These are phyloP conservation scores for Licmophora abbreviata DNA, from an alignment of 108 stramenopile species.

Conservation along the genomic window DNA sequence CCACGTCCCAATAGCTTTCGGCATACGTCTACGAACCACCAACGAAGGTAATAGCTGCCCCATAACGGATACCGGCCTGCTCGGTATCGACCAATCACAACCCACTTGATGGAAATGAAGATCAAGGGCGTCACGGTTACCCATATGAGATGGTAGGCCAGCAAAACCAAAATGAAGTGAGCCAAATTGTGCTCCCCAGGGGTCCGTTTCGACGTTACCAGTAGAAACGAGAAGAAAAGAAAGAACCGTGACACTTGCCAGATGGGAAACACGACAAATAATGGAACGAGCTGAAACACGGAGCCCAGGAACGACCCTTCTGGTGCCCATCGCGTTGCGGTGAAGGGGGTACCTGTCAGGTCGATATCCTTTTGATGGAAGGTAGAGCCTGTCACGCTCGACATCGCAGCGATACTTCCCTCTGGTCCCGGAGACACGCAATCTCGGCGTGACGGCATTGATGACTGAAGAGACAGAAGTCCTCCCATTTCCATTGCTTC, in stretches of 20 bases:
- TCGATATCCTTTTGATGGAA: conserved; percentile 6
- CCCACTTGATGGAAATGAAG: conserved; percentile 45
- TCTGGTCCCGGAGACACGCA: no score
- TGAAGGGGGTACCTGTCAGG: conserved; percentile 18
- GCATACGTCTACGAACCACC: conserved; percentile 58
- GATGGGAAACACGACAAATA: conserved; percentile 30
- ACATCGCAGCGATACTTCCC: background rate
- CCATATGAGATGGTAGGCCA: conserved; percentile 37
- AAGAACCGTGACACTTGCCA: conserved; percentile 41
- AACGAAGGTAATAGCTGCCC: conserved; percentile 48
- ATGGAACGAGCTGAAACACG: conserved; percentile 33
- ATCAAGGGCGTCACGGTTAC: conserved; percentile 37
- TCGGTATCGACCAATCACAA: conserved; percentile 43
- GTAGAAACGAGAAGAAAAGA: conserved; percentile 33
- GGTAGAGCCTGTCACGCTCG: background rate
- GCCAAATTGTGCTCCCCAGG: conserved; percentile 20
- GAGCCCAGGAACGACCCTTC: conserved; percentile 7
- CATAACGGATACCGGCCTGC: conserved; percentile 40
- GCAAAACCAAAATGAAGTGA: conserved; percentile 30
- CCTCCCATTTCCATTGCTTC: background rate
- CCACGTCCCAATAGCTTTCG: conserved; percentile 38
- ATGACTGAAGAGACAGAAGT: no score
- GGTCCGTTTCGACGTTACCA: conserved; percentile 15
- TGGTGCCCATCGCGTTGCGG: conserved; percentile 9
- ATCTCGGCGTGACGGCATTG: no score